These are phyloP conservation scores for Nicotiana undulata DNA, from an alignment of 257 asterid genomes.

Conservation along the genomic window DNA sequence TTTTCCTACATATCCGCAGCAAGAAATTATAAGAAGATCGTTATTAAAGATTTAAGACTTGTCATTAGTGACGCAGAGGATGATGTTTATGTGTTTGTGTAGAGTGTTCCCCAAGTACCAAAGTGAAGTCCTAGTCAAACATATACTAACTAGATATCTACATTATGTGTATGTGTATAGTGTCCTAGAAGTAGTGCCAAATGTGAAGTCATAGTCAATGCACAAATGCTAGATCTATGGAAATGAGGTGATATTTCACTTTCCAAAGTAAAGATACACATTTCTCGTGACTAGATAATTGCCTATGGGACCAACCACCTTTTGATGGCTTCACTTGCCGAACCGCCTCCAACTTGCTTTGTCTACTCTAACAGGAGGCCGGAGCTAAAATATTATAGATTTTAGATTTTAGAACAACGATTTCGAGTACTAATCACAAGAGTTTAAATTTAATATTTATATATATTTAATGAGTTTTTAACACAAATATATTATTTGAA, in stretches of 20 bases:
- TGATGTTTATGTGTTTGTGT: background rate
- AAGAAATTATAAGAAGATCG: too few species aligned
- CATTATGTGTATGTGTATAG: background rate
- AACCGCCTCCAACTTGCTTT: background rate
- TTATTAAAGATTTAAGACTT: background rate
- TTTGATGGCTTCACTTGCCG: background rate
- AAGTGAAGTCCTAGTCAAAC: background rate
- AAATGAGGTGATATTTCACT: background rate
- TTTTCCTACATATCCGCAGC: too few species aligned
- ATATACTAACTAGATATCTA: background rate
- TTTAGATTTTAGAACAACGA: too few species aligned
- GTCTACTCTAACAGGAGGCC: too few species aligned
- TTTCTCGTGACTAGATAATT: background rate
- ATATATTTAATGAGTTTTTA: too few species aligned
- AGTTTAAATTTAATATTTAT: too few species aligned
- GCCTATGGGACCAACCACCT: background rate
- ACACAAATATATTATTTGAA: too few species aligned
- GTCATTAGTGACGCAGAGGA: background rate
- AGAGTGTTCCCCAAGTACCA: background rate
- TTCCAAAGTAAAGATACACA: background rate
- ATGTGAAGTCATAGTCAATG: background rate
- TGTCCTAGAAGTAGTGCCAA: background rate
- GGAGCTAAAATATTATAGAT: too few species aligned
- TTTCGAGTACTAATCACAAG: too few species aligned
- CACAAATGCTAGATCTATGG: background rate